Base-by-base conservation (phyloP, 208 protist species). In the Sergeia podlipaevii region DNA sequence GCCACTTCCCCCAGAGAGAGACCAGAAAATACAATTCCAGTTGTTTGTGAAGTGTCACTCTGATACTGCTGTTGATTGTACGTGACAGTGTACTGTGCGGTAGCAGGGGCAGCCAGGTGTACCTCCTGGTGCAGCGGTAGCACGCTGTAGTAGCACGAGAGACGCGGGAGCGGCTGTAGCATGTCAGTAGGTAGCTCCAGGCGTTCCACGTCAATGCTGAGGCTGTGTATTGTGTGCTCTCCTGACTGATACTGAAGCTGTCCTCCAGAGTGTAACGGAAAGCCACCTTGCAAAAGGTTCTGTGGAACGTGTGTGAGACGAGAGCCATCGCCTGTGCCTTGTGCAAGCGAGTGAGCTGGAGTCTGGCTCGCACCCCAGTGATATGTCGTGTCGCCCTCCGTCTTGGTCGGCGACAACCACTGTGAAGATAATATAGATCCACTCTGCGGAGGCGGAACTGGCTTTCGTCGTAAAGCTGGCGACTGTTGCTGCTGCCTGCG, bases 71-170 rank as follows among this genome's bases (percentile, higher is more conserved):
- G 46, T 51, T 74, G 60, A 7, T 52, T 32, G 51, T 87, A 95
- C 24, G 69, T 67, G 47, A 73, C 78, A 13, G 81, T 83, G 65
- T 85, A 89, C 24, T 59, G 78, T 0, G 78, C 65, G n/a, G 68
- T 76, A 2, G 76, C 52, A 15, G 81, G 81, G 6, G 88, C 81
- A 8, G 63, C 52, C 29, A 95, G 77, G 43, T 75, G 77, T 41
- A 89, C 79, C 57, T 92, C 77, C 3, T 54, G 48, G 17, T 56
- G 50, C 18, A 85, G 51, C 13, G 75, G 61, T 2, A 61, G 34
- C 5, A 95, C 37, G 24, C 54, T 13, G 46, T 84, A 95, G 63
- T 79, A 86, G 55, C 88, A 95, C n/a, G 80, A 82, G 21, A 95
- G 77, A 0, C 78, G 71, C 4, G 86, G 86, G 20, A 88, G 37